Percentiles rank a stretch among this genome's conserved stretches.
Evolutionary conservation across 2,329 filamentous ascomycete species (phyloP).

Genomic region (Nigrograna mackinnonii): DNA sequence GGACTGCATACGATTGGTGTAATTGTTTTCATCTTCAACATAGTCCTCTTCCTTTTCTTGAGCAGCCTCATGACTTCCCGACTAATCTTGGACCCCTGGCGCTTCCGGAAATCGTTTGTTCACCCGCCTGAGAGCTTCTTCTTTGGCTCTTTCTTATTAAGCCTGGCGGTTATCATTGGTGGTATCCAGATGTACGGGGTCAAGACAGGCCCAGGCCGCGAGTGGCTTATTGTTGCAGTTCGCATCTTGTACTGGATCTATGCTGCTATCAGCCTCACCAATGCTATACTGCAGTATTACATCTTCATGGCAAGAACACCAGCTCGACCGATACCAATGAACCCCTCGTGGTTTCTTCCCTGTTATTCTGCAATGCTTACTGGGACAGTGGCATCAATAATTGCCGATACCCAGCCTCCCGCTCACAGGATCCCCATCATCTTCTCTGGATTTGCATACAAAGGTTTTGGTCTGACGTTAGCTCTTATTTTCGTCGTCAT

Average conservation of each 20-base stretch:
- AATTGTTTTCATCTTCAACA: conserved; percentile 53
- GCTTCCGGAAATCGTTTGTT: conserved; percentile 46
- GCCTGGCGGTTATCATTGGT: conserved; percentile 40
- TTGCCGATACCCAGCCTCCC: conserved; percentile 61
- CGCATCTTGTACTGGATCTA: conserved; percentile 47
- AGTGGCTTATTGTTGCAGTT: conserved; percentile 39
- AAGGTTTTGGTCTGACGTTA: conserved; percentile 69
- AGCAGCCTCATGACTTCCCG: conserved; percentile 35
- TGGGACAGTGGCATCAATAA: conserved; percentile 69
- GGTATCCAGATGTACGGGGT: conserved; percentile 38
- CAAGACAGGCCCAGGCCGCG: conserved; percentile 29
- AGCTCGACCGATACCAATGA: conserved; percentile 65
- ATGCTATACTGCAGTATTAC: conserved; percentile 55
- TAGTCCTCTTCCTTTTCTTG: conserved; percentile 45
- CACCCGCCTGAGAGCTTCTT: conserved; percentile 54
- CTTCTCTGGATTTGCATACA: conserved; percentile 66
- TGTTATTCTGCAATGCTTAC: conserved; percentile 71
- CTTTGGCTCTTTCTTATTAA: conserved; percentile 45
- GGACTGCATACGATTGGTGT: conserved; percentile 55
- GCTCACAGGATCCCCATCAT: conserved; percentile 62
- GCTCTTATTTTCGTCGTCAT: conserved; percentile 69
- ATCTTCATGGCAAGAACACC: conserved; percentile 62
- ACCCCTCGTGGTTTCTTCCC: conserved; percentile 71
- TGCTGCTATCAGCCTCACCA: conserved; percentile 35
- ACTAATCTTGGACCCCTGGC: conserved; percentile 43